Conservation (phyloP, 208 protist species). For the Jaenimonas drosophilae region DNA sequence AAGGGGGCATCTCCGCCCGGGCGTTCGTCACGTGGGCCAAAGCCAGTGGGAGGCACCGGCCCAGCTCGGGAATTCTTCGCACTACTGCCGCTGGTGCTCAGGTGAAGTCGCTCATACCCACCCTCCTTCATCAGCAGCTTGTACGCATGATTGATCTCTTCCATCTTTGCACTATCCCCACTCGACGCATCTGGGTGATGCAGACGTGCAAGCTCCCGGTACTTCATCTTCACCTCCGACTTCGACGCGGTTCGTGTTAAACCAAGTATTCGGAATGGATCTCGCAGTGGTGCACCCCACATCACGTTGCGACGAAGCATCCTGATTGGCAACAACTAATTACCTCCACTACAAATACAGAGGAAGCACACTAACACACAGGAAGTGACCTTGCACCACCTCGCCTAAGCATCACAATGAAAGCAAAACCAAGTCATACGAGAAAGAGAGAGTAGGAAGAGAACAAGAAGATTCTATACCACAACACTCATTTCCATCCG, state of each 20-base stretch:
- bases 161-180: constrained; percentile 65
- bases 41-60: neutral
- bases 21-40: neutral
- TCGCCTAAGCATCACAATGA: neutral
- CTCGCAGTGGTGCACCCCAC: constrained; percentile 9
- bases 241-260: constrained; percentile 54
- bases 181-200: constrained; percentile 67
- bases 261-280: constrained; percentile 69
- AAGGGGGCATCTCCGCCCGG: neutral
- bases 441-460: neutral
- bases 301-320: too few species aligned
- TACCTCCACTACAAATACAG: too few species aligned
- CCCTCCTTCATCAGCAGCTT: constrained; percentile 77
- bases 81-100: constrained; percentile 5
- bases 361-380: too few species aligned
- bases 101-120: constrained; percentile 61
- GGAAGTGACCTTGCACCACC: too few species aligned
- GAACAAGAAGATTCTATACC: too few species aligned
- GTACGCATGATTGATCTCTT: constrained; percentile 81
- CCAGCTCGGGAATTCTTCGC: neutral
- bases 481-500: too few species aligned
- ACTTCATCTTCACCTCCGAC: constrained; percentile 74
- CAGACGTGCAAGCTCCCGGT: constrained; percentile 70
- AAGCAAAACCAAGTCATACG: neutral
- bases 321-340: too few species aligned